Conservation (phyloP, 225 moss, liverwort and hornwort species). For the Ulota crispa region DNA sequence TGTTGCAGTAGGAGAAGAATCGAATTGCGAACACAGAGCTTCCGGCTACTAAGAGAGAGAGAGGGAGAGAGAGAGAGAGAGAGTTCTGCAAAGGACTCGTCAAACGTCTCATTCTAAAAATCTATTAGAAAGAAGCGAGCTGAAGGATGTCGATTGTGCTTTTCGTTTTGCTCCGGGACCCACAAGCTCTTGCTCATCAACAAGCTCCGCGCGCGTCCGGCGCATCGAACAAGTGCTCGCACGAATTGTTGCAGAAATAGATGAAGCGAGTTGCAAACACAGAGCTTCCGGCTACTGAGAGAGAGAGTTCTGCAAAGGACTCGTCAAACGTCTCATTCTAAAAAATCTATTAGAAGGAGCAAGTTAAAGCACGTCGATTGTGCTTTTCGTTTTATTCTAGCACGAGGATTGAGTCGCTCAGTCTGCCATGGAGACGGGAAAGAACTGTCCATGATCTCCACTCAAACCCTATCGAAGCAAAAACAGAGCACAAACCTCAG, state of each 20-base stretch:
- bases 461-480: background rate
- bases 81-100: too few species aligned
- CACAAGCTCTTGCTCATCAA: background rate
- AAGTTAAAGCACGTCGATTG: too few species aligned
- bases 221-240: constrained; percentile 30
- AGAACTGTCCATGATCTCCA: background rate
- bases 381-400: background rate
- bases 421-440: background rate
- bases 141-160: background rate
- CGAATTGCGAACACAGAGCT: background rate
- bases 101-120: background rate
- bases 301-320: too few species aligned
- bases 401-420: constrained; percentile 18
- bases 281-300: background rate
- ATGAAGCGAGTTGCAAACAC: background rate
- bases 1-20: background rate
- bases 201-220: constrained; percentile 32
- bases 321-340: too few species aligned
- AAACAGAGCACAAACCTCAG: background rate
- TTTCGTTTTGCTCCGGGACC: background rate
- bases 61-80: too few species aligned
- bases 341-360: too few species aligned
- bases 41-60: background rate
- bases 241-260: background rate
- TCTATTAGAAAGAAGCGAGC: background rate